Base-by-base conservation (phyloP, 2,329 filamentous ascomycete species). In the Colletotrichum tropicale region DNA sequence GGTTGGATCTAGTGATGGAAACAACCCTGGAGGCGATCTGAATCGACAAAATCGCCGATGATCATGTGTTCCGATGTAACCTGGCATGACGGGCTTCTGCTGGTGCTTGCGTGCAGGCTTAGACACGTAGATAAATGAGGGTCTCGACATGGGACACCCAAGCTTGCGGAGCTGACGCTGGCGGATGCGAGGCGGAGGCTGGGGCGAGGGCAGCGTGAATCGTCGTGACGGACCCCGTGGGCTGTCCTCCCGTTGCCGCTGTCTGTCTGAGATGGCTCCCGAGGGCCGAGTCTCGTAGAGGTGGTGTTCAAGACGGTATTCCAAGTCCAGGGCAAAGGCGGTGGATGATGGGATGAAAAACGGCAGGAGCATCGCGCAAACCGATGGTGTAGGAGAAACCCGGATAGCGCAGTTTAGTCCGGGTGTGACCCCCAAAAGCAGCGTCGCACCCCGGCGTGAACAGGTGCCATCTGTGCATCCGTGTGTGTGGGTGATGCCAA, bases 11-110 rank as follows among this genome's bases (percentile, higher is more conserved):
- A 24, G 30, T 60, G 56, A 62, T 60, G 56, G 56, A 58, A 18
- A 12, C 24, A 38, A 60, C 66, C 66, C 66, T 62, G 67, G 36
- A 34, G 56, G 38, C 61, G 67, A 62, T 70, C 56, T 70, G 56
- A 70, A 62, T 70, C 67, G 56, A 70, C 67, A 70, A 70, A 62
- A 70, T 70, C 67, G 67, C 67, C 67, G 67, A 70, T 62, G 67
- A 70, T 70, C 67, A 70, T 61, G 67, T 70, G 67, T 70, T 62
- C 67, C 56, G 55, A 70, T 70, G 67, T 70, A 70, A 70, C 67
- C 67, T 70, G 67, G 67, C 38, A 70, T 61, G 56, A 70, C 67
- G 67, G 67, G 55, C 67, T 62, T 62, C 67, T 38, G 67, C 67
- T 62, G 56, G 16, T 52, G 67, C 56, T 70, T 70, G 67, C 56